phyloP scores from a whole-genome alignment of 2,329 filamentous ascomycete species.

The Whalleya microplaca region DNA sequence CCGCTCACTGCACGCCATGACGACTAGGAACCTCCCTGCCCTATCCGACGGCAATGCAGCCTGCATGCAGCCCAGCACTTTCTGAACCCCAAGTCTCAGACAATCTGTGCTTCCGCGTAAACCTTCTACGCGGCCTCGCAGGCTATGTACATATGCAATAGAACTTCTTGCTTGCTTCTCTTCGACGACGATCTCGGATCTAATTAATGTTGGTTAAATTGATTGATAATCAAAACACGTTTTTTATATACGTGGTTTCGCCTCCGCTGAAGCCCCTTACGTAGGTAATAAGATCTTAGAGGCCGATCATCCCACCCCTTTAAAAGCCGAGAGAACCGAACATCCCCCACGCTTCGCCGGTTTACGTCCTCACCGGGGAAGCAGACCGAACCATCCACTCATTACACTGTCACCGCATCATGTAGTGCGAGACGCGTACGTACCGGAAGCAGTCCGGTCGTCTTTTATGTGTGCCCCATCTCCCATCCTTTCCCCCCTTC shows the following conservation, averaged over 20 bases:
- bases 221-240: background rate
- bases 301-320: background rate
- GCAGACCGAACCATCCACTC: background rate
- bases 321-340: background rate
- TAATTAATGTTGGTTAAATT: background rate
- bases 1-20: background rate
- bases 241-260: background rate
- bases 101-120: conserved; percentile 17
- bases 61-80: conserved; percentile 5
- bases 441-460: background rate
- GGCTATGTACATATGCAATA: background rate
- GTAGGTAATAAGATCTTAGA: background rate
- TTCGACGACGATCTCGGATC: too few relatives aligned
- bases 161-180: too few relatives aligned
- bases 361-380: background rate
- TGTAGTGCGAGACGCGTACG: background rate
- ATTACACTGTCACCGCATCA: background rate
- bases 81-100: conserved; percentile 5
- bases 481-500: conserved; percentile 26
- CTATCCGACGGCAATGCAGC: conserved; percentile 15
- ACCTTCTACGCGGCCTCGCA: conserved; percentile 13
- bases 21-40: background rate
- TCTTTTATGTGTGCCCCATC: conserved; percentile 28
- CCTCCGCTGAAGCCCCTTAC: too few relatives aligned
- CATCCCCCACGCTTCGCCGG: background rate